Conservation (phyloP, 2,329 filamentous ascomycete species). For the Curvularia lunata region DNA sequence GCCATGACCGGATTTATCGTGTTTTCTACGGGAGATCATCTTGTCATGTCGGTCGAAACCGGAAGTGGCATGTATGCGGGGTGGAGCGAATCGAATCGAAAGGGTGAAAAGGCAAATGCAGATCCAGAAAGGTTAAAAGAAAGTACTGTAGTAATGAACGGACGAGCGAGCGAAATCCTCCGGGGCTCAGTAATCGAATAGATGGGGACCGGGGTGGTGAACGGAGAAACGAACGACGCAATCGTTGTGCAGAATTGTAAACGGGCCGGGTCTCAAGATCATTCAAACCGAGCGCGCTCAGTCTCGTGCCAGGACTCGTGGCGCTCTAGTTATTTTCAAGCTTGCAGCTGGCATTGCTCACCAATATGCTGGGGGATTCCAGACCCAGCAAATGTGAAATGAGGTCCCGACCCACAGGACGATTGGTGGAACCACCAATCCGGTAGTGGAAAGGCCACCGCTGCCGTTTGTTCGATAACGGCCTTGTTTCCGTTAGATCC, state of each 20-base stretch:
- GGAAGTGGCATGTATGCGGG: slow-evolving; percentile 18
- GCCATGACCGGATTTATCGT: slow-evolving; percentile 23
- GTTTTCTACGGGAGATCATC: slow-evolving; percentile 34
- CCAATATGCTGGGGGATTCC: slow-evolving; percentile 25
- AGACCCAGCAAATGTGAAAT: slow-evolving; percentile 28
- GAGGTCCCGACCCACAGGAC: slow-evolving; percentile 25
- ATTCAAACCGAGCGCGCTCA: slow-evolving; percentile 12
- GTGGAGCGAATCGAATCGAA: slow-evolving; percentile 9
- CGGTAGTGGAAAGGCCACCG: slow-evolving; percentile 19
- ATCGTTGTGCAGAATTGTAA: slow-evolving; percentile 16
- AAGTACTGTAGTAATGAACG: slow-evolving; percentile 6
- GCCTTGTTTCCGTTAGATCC: slow-evolving; percentile 25
- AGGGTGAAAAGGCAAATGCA: slow-evolving; percentile 6
- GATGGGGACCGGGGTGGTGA: slow-evolving; percentile 11
- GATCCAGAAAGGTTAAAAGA: slow-evolving; percentile 10
- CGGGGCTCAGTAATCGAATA: slow-evolving; percentile 4
- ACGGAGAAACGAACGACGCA: slow-evolving; percentile 10
- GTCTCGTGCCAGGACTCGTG: slow-evolving; percentile 25
- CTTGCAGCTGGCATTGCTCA: slow-evolving; percentile 21
- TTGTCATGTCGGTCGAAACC: slow-evolving; percentile 26
- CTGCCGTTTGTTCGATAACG: slow-evolving; percentile 26
- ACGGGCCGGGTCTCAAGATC: slow-evolving; percentile 18
- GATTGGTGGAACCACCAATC: slow-evolving; percentile 38
- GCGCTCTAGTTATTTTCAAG: slow-evolving; percentile 22
- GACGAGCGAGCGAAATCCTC: slow-evolving; percentile 13